Base-by-base conservation (phyloP, 2,329 filamentous ascomycete species). In the Sclerotinia borealis region DNA sequence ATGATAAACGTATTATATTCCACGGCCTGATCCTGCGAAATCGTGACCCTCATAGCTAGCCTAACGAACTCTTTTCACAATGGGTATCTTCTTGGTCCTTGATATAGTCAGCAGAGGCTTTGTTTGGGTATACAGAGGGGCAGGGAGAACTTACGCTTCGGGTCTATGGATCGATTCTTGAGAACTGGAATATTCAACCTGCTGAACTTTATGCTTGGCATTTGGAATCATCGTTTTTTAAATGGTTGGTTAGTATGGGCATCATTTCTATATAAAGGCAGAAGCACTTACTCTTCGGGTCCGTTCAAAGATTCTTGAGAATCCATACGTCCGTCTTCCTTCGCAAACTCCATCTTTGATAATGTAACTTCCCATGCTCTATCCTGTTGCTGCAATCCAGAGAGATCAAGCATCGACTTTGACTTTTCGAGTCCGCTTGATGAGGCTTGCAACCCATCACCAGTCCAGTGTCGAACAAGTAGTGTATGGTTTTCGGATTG, bases 391-490 rank as follows among this genome's bases (percentile, higher is more conserved):
- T 47, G 8, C 3, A 2, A 17, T 27, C 15, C 11, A 1, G 19
- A 3, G 13, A 34, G 17, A 22, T 34, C 48, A 19, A 51, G 29
- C 48, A 54, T 19, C 22, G 13, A 37, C 22, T 54, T 54, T 6
- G 50, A 54, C 25, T 37, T 39, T 54, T 4, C 15, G 5, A 10
- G 34, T 2, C 2, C 22, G 10, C 15, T 13, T 36, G 50, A 54
- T 11, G 34, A 39, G 15, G 27, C 13, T 19, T 54, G 50, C 8
- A 37, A 4, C 7, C 10, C 5, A 1, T 27, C 15, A 9, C 22
- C n/a, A n/a, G n/a, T 22, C 1, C 0, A 15, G n/a, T 3, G 31
- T 51, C 3, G 10, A 8, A 19, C 11, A 1, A 22, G 29, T 0
- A 8, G 2, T 9, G 29, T 34, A 34, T 10, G 2, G n/a, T 2